Percentiles rank a stretch among this genome's conserved stretches.
These are phyloP conservation scores for Hypoxylon rubiginosum DNA, from an alignment of 2,329 filamentous ascomycete species.

Conservation along the genomic window DNA sequence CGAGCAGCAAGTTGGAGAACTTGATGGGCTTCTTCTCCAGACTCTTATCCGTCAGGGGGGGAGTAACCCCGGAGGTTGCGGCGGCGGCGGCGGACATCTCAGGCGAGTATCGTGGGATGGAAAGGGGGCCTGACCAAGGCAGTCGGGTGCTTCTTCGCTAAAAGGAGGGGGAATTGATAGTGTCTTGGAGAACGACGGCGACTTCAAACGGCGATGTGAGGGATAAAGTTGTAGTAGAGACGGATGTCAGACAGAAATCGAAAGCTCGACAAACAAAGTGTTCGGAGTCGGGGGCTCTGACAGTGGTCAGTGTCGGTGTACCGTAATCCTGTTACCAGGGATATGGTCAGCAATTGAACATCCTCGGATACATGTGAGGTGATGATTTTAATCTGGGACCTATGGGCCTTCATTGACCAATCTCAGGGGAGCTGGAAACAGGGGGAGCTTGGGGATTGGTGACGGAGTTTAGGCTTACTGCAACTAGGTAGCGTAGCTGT, in stretches of 20 bases:
- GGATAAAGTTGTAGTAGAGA: slow-evolving; percentile 21
- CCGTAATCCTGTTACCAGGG: slow-evolving; percentile 34
- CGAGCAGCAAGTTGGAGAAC: slow-evolving; percentile 98
- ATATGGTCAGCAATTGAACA: slow-evolving; percentile 37
- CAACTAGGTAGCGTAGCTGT: not conserved
- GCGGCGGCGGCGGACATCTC: slow-evolving; percentile 74
- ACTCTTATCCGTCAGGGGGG: slow-evolving; percentile 61
- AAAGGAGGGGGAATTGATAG: slow-evolving; percentile 35
- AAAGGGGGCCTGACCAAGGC: slow-evolving; percentile 98
- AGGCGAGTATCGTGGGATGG: slow-evolving; percentile 63
- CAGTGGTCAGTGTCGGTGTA: slow-evolving; percentile 32
- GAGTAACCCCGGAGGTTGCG: slow-evolving; percentile 65
- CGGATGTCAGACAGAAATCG: slow-evolving; percentile 26
- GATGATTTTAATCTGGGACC: slow-evolving; percentile 18
- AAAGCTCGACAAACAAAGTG: slow-evolving; percentile 14
- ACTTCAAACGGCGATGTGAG: slow-evolving; percentile 20
- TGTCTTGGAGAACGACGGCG: slow-evolving; percentile 15
- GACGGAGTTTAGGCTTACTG: slow-evolving; percentile 12
- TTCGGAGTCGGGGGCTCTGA: slow-evolving; percentile 14
- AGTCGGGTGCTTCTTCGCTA: slow-evolving; percentile 88
- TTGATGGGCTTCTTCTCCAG: slow-evolving; percentile 99
- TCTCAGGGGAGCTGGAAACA: not conserved
- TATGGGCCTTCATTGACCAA: slow-evolving; percentile 12
- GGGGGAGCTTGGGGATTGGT: not conserved
- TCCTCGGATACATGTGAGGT: slow-evolving; percentile 37